A percentile compares a stretch with the other conserved stretches of the same genome.
These are phyloP conservation scores for Zoysia matrella DNA, from an alignment of 202 grass and related monocot genomes.

Conservation along the genomic window DNA sequence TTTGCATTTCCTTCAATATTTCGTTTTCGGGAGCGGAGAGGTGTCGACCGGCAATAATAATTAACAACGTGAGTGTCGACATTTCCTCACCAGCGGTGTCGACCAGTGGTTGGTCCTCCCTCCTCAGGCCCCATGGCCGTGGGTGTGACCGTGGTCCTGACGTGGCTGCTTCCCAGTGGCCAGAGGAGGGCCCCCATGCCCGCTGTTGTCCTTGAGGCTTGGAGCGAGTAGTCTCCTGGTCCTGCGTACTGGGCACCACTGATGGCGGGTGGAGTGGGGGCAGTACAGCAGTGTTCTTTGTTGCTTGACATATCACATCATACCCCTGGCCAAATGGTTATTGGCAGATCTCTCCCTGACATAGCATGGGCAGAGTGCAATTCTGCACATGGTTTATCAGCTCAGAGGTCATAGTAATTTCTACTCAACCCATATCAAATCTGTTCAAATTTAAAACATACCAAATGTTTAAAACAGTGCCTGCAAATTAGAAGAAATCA, in stretches of 20 bases:
- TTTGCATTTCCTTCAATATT: constrained; percentile 11
- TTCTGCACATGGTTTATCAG: neutral
- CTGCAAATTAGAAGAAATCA: neutral
- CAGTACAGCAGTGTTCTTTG: constrained; percentile 26
- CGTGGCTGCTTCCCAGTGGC: constrained; percentile 32
- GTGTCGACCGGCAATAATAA: constrained; percentile 19
- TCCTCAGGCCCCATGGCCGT: neutral
- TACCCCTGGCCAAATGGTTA: neutral
- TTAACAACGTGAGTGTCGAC: constrained; percentile 39
- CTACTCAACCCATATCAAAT: neutral
- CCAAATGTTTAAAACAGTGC: neutral
- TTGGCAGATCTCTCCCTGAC: neutral
- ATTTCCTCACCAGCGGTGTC: constrained; percentile 36
- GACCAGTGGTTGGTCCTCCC: constrained; percentile 34
- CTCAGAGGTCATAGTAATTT: neutral
- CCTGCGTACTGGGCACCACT: constrained; percentile 15
- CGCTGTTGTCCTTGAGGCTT: constrained; percentile 27
- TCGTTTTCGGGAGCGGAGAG: constrained; percentile 12
- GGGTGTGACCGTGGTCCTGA: neutral
- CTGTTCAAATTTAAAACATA: neutral
- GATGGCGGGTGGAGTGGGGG: constrained; percentile 31
- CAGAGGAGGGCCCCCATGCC: neutral
- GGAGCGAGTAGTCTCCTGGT: constrained; percentile 23
- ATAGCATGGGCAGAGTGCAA: neutral
- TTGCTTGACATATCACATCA: neutral